These are phyloP conservation scores for Phytopythium helicoides DNA, from an alignment of 352 stramenopile genomes.

Conservation along the genomic window DNA sequence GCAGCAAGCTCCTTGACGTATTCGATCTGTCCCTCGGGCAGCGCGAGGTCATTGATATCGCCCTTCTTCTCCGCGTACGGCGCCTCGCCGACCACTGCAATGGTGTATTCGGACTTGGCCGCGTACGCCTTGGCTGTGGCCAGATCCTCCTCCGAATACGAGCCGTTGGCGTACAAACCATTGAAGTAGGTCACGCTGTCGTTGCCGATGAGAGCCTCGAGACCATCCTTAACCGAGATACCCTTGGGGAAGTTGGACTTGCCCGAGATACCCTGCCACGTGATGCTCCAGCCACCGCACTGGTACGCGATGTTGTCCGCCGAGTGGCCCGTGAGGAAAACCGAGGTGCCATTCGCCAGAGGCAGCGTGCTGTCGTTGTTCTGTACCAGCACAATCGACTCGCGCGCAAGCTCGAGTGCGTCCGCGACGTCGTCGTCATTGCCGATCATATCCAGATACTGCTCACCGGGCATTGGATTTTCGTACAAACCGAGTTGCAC, in stretches of 20 bases:
- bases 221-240: constrained; percentile 40
- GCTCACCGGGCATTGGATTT: constrained; percentile 36
- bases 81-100: constrained; percentile 76
- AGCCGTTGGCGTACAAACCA: constrained; percentile 42
- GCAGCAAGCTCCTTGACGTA: constrained; percentile 57
- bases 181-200: constrained; percentile 45
- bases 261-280: constrained; percentile 76
- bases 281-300: constrained; percentile 66
- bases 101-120: constrained; percentile 41
- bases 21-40: constrained; percentile 57
- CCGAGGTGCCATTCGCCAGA: constrained; percentile 17
- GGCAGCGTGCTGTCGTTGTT: constrained; percentile 63
- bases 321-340: constrained; percentile 64
- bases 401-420: constrained; percentile 61
- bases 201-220: constrained; percentile 29
- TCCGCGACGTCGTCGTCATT: constrained; percentile 38
- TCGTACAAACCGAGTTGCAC: constrained; percentile 62
- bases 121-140: constrained; percentile 44
- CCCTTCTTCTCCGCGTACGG: constrained; percentile 82
- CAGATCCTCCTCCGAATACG: constrained; percentile 53
- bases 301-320: constrained; percentile 54
- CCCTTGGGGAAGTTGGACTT: constrained; percentile 57
- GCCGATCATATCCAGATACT: constrained; percentile 38
- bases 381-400: constrained; percentile 77
- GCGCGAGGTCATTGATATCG: constrained; percentile 70